Conservation (phyloP, 108 stramenopile genomes). For the Pseudonitzschia multistriata region DNA sequence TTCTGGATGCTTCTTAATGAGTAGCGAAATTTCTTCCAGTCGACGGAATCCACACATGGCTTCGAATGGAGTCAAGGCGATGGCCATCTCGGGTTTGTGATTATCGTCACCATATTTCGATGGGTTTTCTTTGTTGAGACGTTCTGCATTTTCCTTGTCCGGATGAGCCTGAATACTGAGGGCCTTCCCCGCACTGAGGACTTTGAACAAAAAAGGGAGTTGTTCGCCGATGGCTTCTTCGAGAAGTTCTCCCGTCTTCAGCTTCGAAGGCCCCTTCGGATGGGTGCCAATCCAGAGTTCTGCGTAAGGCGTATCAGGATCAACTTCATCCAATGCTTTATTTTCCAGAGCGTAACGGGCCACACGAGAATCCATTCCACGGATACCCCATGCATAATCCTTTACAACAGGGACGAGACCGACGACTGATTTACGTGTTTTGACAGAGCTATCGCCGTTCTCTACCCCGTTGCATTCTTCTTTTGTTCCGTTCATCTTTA, state of each 20-base stretch:
- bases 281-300: conserved; percentile 91
- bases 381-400: conserved; percentile 83
- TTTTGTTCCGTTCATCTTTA: neutral
- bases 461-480: neutral
- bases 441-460: neutral
- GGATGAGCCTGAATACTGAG: conserved; percentile 91
- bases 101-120: conserved; percentile 91
- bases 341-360: conserved; percentile 67
- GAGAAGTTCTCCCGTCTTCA: conserved; percentile 45
- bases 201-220: conserved; percentile 89
- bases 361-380: conserved; percentile 76
- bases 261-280: conserved; percentile 64
- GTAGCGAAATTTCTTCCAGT: conserved; percentile 72
- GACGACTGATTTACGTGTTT: conserved; percentile 27
- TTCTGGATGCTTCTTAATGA: conserved; percentile 85
- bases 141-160: conserved; percentile 79
- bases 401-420: conserved; percentile 55
- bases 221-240: conserved; percentile 54
- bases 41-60: conserved; percentile 96
- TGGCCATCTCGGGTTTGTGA: conserved; percentile 99
- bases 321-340: conserved; percentile 70
- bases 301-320: conserved; percentile 80
- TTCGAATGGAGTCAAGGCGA: conserved; percentile 94
- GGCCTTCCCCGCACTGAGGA: conserved; percentile 75
- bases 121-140: conserved; percentile 81